Conservation (phyloP, 352 stramenopile genomes). For the Globisporangium cystogenes region DNA sequence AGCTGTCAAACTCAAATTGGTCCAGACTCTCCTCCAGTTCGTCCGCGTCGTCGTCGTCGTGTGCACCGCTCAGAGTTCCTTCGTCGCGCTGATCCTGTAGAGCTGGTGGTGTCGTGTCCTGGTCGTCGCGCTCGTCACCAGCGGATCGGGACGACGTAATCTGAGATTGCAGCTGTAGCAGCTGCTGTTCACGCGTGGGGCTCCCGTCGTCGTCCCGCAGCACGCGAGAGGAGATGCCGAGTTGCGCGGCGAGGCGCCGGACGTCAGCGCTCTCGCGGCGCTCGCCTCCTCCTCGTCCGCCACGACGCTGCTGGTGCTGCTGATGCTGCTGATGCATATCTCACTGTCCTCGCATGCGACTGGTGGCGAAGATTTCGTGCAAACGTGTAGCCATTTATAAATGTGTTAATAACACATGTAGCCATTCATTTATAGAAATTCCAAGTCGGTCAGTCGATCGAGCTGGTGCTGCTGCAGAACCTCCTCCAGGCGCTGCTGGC, state of each 20-base stretch:
- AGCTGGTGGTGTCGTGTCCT: not conserved
- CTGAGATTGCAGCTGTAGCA: not conserved
- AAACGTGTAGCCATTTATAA: not conserved
- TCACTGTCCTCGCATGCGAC: too few relatives aligned
- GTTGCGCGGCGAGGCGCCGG: constrained; percentile 36
- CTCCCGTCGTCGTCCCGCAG: constrained; percentile 13
- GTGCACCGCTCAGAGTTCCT: constrained; percentile 1
- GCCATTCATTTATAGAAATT: not conserved
- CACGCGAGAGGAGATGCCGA: constrained; percentile 49
- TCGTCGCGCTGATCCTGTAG: constrained; percentile 1
- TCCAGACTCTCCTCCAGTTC: constrained; percentile 20
- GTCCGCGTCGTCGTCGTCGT: constrained; percentile 19
- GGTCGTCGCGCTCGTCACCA: not conserved
- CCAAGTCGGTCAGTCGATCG: too few relatives aligned
- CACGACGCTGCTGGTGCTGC: too few relatives aligned
- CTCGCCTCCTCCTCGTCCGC: too few relatives aligned
- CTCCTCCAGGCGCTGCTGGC: too few relatives aligned
- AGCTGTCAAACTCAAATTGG: constrained; percentile 8
- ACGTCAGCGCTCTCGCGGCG: constrained; percentile 24
- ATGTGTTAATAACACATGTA: not conserved
- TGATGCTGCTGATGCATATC: too few relatives aligned
- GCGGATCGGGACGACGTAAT: too few relatives aligned
- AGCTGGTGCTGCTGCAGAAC: too few relatives aligned
- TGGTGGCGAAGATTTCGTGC: too few relatives aligned
- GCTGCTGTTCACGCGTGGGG: not conserved